phyloP scores from a whole-genome alignment of 371 early-diverging fungal species.

The Catenaria anguillulae region DNA sequence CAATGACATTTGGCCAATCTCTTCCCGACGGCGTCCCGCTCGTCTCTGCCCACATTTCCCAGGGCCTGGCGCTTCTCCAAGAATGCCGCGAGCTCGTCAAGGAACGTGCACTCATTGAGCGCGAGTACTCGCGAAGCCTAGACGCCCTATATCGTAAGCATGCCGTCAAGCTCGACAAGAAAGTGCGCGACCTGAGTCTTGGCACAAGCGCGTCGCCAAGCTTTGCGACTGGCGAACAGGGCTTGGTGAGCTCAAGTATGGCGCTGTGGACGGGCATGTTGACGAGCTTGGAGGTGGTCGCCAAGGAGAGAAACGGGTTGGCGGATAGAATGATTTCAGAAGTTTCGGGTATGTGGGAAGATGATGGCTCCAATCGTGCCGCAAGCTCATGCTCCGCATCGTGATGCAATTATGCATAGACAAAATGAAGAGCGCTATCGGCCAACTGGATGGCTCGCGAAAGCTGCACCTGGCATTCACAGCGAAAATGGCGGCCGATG shows the following conservation, averaged over 20 bases:
- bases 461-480: constrained; percentile 61
- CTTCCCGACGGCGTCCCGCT: constrained; percentile 4
- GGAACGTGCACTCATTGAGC: constrained; percentile 54
- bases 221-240: not conserved
- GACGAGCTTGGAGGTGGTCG: constrained; percentile 36
- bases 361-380: not conserved
- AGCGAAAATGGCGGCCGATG: constrained; percentile 41
- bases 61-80: constrained; percentile 40
- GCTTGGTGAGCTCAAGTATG: constrained; percentile 16
- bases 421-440: constrained; percentile 31
- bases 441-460: constrained; percentile 51
- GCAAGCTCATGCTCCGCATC: too few species aligned
- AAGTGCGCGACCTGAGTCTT: constrained; percentile 6
- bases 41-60: constrained; percentile 34
- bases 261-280: constrained; percentile 44
- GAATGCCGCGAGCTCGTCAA: constrained; percentile 59
- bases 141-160: constrained; percentile 51
- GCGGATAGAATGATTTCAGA: constrained; percentile 37
- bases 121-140: constrained; percentile 56
- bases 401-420: too few species aligned
- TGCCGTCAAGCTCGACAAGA: constrained; percentile 23
- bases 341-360: constrained; percentile 15
- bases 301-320: constrained; percentile 34
- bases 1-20: constrained; percentile 2
- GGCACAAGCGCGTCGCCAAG: not conserved